Base-by-base conservation (phyloP, 2,329 filamentous ascomycete species). In the Phoma sp. region DNA sequence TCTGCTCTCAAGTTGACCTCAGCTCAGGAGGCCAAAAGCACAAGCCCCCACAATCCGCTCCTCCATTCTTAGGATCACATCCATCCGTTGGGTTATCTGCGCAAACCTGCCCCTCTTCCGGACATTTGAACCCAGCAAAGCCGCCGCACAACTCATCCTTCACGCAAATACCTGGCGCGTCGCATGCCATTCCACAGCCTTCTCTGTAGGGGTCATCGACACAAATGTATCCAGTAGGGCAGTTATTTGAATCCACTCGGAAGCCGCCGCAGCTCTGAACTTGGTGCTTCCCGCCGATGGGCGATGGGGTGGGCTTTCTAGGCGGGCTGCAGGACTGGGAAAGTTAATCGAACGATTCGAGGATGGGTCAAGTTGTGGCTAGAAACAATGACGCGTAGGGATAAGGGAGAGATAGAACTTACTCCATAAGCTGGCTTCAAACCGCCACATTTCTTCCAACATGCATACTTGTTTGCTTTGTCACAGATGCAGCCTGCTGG, bases 21-120 rank as follows among this genome's bases (percentile, higher is more conserved):
- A 48, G 17, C 12, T 32, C 26, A 42, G 48, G 43, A 30, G 60
- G 61, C 62, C 59, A 73, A 15, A 74, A 59, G 59, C 79, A 81
- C 26, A 80, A 59, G 0, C 78, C 78, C 4, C 66, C 71, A 53
- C 78, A 81, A 58, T 81, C 78, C 2, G 69, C 67, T 0, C 77
- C 77, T 0, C 77, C 77, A 1, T 68, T 64, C 20, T 56, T 17
- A 1, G 73, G 69, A 61, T 77, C 72, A 54, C 78, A 81, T 11
- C 71, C 65, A 57, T 81, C 78, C 10, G 71, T 61, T 5, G 77
- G 75, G 56, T 80, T 74, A 65, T 81, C 78, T 28, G 75, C 60
- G 51, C 79, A 81, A 9, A 66, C 63, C 65, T 73, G 65, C 1
- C 67, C 71, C 10, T 50, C 34, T 4, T 49, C 36, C 5, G 63